Conservation (phyloP, 2,329 filamentous ascomycete species). For the Daldinia sp. region DNA sequence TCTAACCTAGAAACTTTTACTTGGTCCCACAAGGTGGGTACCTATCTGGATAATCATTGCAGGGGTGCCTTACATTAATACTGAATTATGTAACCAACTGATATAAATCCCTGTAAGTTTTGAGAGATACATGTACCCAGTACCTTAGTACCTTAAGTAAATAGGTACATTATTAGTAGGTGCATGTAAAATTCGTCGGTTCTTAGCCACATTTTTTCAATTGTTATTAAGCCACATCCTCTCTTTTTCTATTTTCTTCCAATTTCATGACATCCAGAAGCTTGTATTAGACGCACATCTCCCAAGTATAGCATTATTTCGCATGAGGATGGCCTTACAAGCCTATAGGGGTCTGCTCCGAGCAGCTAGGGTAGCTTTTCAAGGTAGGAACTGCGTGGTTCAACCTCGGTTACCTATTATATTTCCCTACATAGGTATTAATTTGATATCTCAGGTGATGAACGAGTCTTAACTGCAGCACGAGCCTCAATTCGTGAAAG, state of each 20-base stretch:
- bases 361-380: constrained; percentile 84
- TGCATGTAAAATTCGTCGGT: neutral
- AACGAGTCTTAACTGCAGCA: constrained; percentile 75
- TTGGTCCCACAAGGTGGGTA: neutral
- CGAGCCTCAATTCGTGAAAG: constrained; percentile 76
- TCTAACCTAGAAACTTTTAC: neutral
- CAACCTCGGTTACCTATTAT: neutral
- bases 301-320: neutral
- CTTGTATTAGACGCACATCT: neutral
- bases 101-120: neutral
- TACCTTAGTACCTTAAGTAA: no score
- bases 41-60: neutral
- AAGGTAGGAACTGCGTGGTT: constrained; percentile 65
- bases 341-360: constrained; percentile 87
- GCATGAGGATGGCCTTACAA: constrained; percentile 60
- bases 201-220: neutral
- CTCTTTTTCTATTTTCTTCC: neutral
- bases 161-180: neutral
- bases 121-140: no score
- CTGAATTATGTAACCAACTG: neutral
- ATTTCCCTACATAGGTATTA: neutral
- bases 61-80: neutral
- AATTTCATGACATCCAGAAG: neutral
- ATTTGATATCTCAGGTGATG: constrained; percentile 71
- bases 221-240: neutral